Percentiles rank a stretch among this genome's conserved stretches.
These are phyloP conservation scores for Termitomyces sp. DNA, from an alignment of 768 basidiomycete genomes.

Conservation along the genomic window DNA sequence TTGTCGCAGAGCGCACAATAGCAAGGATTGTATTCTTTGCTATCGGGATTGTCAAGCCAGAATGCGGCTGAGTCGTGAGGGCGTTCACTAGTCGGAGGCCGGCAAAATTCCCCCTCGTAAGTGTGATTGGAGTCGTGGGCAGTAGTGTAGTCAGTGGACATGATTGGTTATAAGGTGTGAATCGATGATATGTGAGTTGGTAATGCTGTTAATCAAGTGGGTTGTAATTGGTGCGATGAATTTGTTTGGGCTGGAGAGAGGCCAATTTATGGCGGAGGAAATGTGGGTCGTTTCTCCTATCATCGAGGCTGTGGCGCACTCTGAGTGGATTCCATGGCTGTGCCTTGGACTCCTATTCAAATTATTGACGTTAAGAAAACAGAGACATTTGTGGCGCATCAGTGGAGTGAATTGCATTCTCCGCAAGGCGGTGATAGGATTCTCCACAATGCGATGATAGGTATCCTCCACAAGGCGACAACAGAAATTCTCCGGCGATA, in stretches of 20 bases:
- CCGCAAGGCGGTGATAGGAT: not conserved
- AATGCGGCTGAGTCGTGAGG: not conserved
- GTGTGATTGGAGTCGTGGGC: not conserved
- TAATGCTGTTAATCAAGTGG: not conserved
- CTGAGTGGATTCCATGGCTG: not conserved
- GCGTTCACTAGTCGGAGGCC: not conserved
- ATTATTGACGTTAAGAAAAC: not conserved
- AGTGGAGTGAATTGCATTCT: not conserved
- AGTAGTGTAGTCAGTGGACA: not conserved
- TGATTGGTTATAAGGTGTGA: not conserved
- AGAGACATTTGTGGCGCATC: slow-evolving; percentile 1
- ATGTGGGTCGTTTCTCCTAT: slow-evolving; percentile 5
- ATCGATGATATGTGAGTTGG: not conserved
- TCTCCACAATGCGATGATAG: too few species aligned
- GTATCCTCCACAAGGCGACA: not conserved
- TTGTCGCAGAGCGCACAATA: slow-evolving; percentile 6
- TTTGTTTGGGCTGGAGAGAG: not conserved
- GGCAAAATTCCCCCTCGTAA: not conserved
- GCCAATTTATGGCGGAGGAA: slow-evolving; percentile 3
- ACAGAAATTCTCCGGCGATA: not conserved
- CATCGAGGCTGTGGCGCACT: slow-evolving; percentile 5
- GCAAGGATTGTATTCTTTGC: not conserved
- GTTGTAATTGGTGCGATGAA: not conserved
- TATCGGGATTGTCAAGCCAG: not conserved
- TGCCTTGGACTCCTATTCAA: not conserved